A percentile compares a stretch with the other conserved stretches of the same genome.
phyloP scores from a whole-genome alignment of 2,329 filamentous ascomycete species.

The Cadophora gregata region DNA sequence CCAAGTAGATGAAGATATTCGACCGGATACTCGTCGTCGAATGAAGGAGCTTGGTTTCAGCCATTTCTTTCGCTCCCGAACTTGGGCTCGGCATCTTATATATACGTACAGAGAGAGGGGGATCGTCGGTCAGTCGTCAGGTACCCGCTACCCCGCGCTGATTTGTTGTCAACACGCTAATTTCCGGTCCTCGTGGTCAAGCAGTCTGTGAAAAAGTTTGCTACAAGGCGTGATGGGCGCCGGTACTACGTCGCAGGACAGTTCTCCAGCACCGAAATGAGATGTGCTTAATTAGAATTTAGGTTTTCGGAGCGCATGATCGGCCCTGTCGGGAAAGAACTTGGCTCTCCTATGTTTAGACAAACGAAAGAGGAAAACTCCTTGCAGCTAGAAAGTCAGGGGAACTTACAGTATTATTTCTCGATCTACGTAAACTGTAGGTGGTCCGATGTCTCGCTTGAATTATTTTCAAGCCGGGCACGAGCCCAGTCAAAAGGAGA shows the following conservation, averaged over 20 bases:
- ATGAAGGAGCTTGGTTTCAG: slow-evolving; percentile 1
- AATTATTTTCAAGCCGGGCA: not conserved
- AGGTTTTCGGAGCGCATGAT: not conserved
- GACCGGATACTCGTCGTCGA: not conserved
- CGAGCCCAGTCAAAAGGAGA: not conserved
- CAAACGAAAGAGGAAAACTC: not conserved
- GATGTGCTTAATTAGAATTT: not conserved
- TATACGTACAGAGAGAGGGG: not conserved
- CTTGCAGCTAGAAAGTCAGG: not conserved
- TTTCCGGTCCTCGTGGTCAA: slow-evolving; percentile 1
- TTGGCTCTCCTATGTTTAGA: not conserved
- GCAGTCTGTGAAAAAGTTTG: not conserved
- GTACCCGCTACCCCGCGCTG: slow-evolving; percentile 6
- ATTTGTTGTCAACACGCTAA: slow-evolving; percentile 6
- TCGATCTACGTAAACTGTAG: too few species aligned
- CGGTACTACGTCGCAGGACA: slow-evolving; percentile 26
- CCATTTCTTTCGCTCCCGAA: not conserved
- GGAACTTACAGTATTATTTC: too few species aligned
- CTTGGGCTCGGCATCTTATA: not conserved
- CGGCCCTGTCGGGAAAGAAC: not conserved
- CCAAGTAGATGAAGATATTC: not conserved
- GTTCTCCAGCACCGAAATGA: slow-evolving; percentile 8
- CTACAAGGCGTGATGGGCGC: not conserved
- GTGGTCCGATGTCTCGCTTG: not conserved
- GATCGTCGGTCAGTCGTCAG: not conserved